Evolutionary conservation across 345 rosid species (phyloP).

Genomic region (Turritis glabra): DNA sequence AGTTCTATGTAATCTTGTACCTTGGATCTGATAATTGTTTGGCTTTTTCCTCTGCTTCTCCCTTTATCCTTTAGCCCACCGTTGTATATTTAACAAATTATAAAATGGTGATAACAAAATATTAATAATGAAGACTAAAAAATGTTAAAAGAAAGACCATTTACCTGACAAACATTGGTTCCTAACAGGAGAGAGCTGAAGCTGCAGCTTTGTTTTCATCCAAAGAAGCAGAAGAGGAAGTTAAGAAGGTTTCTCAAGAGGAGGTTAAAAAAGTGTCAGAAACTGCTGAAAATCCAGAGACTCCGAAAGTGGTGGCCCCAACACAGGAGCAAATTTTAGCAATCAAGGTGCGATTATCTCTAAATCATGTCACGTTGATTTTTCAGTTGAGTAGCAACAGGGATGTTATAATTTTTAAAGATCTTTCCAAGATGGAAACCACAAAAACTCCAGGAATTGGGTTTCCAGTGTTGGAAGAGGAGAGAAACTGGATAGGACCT

Average conservation of each 20-base stretch:
- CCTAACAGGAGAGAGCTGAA: constrained; percentile 81
- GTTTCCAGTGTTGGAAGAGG: no score
- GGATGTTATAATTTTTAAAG: background rate
- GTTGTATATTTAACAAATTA: background rate
- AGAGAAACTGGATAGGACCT: constrained; percentile 7
- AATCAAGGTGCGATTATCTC: constrained; percentile 67
- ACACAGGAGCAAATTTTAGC: constrained; percentile 95
- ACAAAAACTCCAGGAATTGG: no score
- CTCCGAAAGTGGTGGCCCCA: constrained; percentile 80
- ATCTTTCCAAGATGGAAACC: background rate
- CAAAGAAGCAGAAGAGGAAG: constrained; percentile 89
- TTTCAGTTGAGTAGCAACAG: background rate
- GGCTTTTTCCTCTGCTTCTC: background rate
- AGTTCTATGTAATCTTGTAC: background rate
- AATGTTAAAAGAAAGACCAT: background rate
- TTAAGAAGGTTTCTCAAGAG: constrained; percentile 61
- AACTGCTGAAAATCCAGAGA: constrained; percentile 55
- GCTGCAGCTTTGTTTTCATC: constrained; percentile 80
- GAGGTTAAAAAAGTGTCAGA: constrained; percentile 61
- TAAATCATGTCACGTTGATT: background rate
- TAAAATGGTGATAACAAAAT: background rate
- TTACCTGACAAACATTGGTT: constrained; percentile 6
- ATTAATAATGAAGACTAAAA: no score
- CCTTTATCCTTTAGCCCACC: background rate
- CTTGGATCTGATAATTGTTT: background rate